Evolutionary conservation across 2,329 filamentous ascomycete genomes (phyloP), one percentile per base, ranked within the genome.

Genomic region (Ophiosphaerella korrae): DNA sequence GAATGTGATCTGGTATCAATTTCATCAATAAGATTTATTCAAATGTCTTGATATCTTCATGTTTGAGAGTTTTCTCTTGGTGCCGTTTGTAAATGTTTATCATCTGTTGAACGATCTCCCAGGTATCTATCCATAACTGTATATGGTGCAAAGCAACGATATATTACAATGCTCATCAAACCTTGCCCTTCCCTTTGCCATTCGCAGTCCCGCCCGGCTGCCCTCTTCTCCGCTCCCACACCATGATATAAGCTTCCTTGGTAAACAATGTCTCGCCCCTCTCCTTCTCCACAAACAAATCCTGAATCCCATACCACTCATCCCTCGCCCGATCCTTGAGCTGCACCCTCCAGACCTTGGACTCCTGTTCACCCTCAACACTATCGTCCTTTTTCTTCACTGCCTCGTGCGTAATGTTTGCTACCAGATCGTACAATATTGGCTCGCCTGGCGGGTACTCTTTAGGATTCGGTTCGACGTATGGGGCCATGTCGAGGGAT

Each of bases 311-410:
- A 45, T 95, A 84, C 94, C 94, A 99, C 71, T 95, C 89, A 31
- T 89, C 88, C 18, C 88, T 82, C 21, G 86, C 88, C 68, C 90
- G 88, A 69, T 96, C 90, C 64, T 86, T 82, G 43, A 99, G 77
- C 77, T 99, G 94, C 18, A 92, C 91, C 72, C 95, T 92, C 92
- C 94, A 99, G 11, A 92, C 90, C 72, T 96, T 95, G 76, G 90
- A 89, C 76, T 97, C 92, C 38, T 87, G 90, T 62, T 91, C 92
- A 40, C 93, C 92, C 45, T 95, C 92, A 1, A 96, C 92, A 45
- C 84, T 86, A 58, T 93, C 90, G 59, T 93, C 90, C 59, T 85
- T 82, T 29, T 85, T 85, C 50, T 88, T 83, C 42, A 93, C 88
- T 37, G 85, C 92, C 80, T 88, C 93, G 78, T 88, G 93, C 53